phyloP scores from a whole-genome alignment of 1,139 yeast species.

The Debaryomycetaceae sp. region DNA sequence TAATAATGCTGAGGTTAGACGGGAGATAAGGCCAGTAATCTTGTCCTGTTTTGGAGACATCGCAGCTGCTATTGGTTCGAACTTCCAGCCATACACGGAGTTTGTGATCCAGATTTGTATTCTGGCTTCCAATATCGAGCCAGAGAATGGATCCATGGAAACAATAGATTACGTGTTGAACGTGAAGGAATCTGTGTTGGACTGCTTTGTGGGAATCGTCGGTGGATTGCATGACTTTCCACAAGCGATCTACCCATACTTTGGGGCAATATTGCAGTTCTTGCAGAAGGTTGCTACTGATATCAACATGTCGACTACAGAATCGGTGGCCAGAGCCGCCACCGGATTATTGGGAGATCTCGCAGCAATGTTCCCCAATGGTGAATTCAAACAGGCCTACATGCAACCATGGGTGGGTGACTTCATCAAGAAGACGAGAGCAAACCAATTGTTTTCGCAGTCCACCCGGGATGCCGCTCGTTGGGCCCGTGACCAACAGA shows the following conservation, averaged over 20 bases:
- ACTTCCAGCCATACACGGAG: constrained; percentile 70
- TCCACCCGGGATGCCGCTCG: constrained; percentile 84
- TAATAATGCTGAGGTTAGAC: constrained; percentile 61
- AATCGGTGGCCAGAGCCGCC: constrained; percentile 69
- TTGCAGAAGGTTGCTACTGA: constrained; percentile 60
- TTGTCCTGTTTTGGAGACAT: constrained; percentile 96
- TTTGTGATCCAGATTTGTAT: constrained; percentile 73
- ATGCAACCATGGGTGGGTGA: constrained; percentile 74
- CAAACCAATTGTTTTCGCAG: constrained; percentile 56
- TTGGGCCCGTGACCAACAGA: constrained; percentile 94
- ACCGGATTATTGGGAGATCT: constrained; percentile 91
- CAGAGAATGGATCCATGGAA: constrained; percentile 63
- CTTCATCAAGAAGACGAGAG: constrained; percentile 70
- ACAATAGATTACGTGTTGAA: constrained; percentile 70
- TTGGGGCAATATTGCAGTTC: constrained; percentile 68
- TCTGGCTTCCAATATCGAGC: constrained; percentile 52
- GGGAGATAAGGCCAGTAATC: constrained; percentile 82
- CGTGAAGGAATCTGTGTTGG: constrained; percentile 83
- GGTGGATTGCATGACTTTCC: constrained; percentile 78
- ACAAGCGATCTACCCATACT: constrained; percentile 59
- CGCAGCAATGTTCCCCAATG: constrained; percentile 79
- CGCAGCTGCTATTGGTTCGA: constrained; percentile 80
- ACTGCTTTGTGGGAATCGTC: constrained; percentile 92
- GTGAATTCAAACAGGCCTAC: constrained; percentile 65
- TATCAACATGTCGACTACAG: constrained; percentile 55